Base-by-base conservation (phyloP, 2,329 filamentous ascomycete species). In the Samsoniella hepiali region DNA sequence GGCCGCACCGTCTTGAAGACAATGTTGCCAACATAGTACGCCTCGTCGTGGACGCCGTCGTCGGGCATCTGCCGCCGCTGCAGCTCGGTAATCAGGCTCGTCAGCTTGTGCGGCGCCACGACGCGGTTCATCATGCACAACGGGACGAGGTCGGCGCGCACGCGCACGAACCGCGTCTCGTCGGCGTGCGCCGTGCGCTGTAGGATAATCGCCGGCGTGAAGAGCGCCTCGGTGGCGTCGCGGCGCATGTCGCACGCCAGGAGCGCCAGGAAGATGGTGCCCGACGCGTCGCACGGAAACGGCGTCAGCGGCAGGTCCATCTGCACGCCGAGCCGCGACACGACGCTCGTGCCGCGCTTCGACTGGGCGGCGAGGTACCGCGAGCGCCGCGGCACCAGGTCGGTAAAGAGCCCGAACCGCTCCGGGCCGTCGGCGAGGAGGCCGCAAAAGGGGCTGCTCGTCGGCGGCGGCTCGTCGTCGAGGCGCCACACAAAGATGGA, bases 181-280 rank as follows among this genome's bases (percentile, higher is more conserved):
- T 67, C 72, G 13, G 71, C 68, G 71, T 71, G 72, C 5, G 70
- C 65, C 10, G 68, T 67, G 38, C 68, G 67, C 45, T 73, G 71
- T 2, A 73, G 68, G 7, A 79, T 38, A 3, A 73, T 70, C 0
- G 70, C 67, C 1, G 69, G 68, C 32, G 64, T 57, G 34, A 67
- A 36, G 3, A 40, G 29, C 11, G 63, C 38, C n/a, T 42, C 66
- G 1, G 68, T 67, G 5, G 64, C 66, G 5, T 70, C 69, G 7
- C 65, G 63, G 31, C 70, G 65, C 15, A 73, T 65, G 27, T 73
- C 71, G 60, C 71, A 73, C 62, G 70, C 72, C 11, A 73, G 56
- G 34, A 72, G 68, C 5, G 69, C 71, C 6, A 73, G 51, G 42
- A 71, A 73, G 31, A 73, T 68, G 13, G 68, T 72, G 1, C 65